Percentiles rank a stretch among this genome's conserved stretches.
Evolutionary conservation across 2,329 filamentous ascomycete species (phyloP).

Genomic region (Cercospora zeae-maydis): DNA sequence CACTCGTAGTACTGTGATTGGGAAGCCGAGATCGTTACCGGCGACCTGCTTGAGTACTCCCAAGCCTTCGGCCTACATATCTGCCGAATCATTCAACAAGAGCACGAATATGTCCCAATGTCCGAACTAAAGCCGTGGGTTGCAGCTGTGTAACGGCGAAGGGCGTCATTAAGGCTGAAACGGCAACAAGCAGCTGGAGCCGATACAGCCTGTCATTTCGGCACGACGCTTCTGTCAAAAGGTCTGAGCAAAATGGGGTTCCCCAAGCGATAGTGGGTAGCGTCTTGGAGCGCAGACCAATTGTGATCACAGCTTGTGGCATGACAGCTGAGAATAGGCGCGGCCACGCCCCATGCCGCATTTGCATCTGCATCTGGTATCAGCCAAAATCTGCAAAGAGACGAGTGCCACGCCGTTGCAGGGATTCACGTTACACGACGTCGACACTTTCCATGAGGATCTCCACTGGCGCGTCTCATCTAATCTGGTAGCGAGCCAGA

Average conservation of each 20-base stretch:
- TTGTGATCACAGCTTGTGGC: not conserved
- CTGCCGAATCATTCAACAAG: not conserved
- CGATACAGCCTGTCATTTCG: not conserved
- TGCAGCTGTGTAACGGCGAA: not conserved
- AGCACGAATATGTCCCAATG: not conserved
- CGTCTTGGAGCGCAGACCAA: not conserved
- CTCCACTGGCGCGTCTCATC: conserved; percentile 17
- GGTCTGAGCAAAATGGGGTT: not conserved
- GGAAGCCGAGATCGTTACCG: not conserved
- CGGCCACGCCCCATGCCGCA: not conserved
- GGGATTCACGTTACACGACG: conserved; percentile 20
- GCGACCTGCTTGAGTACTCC: not conserved
- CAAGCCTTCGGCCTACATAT: not conserved
- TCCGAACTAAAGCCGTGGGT: not conserved
- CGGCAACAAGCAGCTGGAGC: not conserved
- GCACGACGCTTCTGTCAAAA: not conserved
- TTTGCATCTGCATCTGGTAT: not conserved
- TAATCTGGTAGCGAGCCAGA: conserved; percentile 8
- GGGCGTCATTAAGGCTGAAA: conserved; percentile 1
- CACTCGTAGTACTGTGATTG: not conserved
- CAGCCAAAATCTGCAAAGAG: conserved; percentile 10
- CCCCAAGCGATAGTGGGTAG: not conserved
- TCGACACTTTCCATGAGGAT: conserved; percentile 12
- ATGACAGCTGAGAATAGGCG: not conserved
- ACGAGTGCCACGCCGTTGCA: conserved; percentile 15